These are phyloP conservation scores for Triticum dicoccoides DNA, from an alignment of 176 grass and related monocot genomes.

Conservation along the genomic window DNA sequence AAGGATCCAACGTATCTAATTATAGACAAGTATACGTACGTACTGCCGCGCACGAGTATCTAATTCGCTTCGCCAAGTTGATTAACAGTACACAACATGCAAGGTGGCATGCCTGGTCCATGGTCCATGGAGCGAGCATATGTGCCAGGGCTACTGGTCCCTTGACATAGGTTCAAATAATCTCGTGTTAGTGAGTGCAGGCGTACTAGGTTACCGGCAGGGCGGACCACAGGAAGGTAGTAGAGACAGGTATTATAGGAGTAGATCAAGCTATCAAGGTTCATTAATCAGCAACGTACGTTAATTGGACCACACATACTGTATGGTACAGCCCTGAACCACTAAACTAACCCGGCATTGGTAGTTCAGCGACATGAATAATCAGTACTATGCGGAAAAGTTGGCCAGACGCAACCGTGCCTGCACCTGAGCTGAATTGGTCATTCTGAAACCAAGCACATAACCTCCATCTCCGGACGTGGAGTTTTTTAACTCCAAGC, in stretches of 20 bases:
- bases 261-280: background rate
- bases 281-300: background rate
- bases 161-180: background rate
- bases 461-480: no score
- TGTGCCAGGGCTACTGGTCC: conserved; percentile 18
- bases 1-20: no score
- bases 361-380: background rate
- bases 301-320: background rate
- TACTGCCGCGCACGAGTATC: no score
- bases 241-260: no score
- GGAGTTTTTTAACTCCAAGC: no score
- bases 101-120: no score
- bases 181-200: background rate
- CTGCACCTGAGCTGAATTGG: background rate
- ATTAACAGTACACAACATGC: no score
- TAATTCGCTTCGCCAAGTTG: no score
- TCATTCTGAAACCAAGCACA: no score
- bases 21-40: no score
- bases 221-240: background rate
- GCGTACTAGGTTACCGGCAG: background rate
- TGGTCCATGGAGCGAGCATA: background rate
- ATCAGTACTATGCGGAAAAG: background rate
- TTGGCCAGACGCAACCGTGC: background rate
- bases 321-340: background rate
- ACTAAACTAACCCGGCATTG: background rate